Percentiles rank a stretch among this genome's conserved stretches.
These are phyloP conservation scores for Calonectria pseudoturangicola DNA, from an alignment of 2,329 filamentous ascomycete genomes.

Conservation along the genomic window DNA sequence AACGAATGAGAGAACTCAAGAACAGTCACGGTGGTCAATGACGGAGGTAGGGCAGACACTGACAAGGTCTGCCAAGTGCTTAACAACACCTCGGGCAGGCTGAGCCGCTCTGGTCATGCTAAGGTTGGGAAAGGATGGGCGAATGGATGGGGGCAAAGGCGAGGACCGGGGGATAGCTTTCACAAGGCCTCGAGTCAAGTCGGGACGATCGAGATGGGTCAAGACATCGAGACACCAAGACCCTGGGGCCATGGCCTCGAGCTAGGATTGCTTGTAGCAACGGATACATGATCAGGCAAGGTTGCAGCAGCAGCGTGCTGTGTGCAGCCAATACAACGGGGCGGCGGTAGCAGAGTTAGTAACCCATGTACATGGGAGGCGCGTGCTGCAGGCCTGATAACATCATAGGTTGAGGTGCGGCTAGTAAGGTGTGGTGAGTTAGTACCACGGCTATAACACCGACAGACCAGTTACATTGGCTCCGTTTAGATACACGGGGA, in stretches of 20 bases:
- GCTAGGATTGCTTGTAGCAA: conserved; percentile 4
- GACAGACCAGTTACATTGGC: conserved; percentile 10
- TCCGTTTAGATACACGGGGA: conserved; percentile 8
- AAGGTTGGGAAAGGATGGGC: conserved; percentile 12
- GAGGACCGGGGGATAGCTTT: neutral
- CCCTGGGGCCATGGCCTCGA: conserved; percentile 17
- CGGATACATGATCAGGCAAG: conserved; percentile 9
- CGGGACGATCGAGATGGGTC: conserved; percentile 8
- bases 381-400: conserved; percentile 14
- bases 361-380: conserved; percentile 18
- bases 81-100: conserved; percentile 5
- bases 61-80: conserved; percentile 9
- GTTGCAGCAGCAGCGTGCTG: neutral
- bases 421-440: conserved; percentile 11
- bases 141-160: conserved; percentile 4
- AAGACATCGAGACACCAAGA: conserved; percentile 1
- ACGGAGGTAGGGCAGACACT: conserved; percentile 17
- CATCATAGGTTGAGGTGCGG: conserved; percentile 10
- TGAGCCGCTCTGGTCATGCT: conserved; percentile 24
- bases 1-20: neutral
- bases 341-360: conserved; percentile 11
- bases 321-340: conserved; percentile 7
- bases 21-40: conserved; percentile 12
- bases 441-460: conserved; percentile 12
- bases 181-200: conserved; percentile 10